These are phyloP conservation scores for Xerocomellus intermedius DNA, from an alignment of 768 basidiomycete genomes.

Conservation along the genomic window DNA sequence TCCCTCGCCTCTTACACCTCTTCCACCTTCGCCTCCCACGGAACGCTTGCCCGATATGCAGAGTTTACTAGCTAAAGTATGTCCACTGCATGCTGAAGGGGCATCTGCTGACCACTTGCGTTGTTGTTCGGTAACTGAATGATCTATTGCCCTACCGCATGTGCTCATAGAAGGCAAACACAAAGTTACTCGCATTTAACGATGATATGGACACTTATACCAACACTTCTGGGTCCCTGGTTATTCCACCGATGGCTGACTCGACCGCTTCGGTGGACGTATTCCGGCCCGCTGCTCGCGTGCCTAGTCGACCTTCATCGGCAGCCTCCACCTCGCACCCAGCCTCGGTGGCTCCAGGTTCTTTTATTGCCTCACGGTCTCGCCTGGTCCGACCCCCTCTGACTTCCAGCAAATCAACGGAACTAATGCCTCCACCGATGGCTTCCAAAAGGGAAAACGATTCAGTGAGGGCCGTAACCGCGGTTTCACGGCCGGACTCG, in stretches of 20 bases:
- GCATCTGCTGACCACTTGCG: not conserved
- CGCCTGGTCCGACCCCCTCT: not conserved
- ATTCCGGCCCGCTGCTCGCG: not conserved
- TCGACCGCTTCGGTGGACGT: not conserved
- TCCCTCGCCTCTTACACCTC: conserved; percentile 49
- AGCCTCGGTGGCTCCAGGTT: not conserved
- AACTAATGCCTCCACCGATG: conserved; percentile 3
- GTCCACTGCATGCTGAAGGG: not conserved
- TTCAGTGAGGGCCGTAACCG: not conserved
- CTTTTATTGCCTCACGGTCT: conserved; percentile 1
- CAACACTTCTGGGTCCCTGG: not conserved
- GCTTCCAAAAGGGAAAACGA: not conserved
- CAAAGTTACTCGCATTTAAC: not conserved
- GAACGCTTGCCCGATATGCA: conserved; percentile 9
- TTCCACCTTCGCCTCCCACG: conserved; percentile 45
- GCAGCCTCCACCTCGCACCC: conserved; percentile 2
- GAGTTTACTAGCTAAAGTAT: conserved; percentile 19
- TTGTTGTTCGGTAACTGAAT: not conserved
- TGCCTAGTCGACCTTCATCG: not conserved
- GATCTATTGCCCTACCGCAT: too few relatives aligned
- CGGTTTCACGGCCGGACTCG: not conserved
- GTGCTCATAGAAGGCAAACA: not conserved
- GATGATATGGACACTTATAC: not conserved
- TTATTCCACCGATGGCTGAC: not conserved
- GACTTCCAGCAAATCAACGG: not conserved